These are phyloP conservation scores for Lolium multiflorum DNA, from an alignment of 176 grass and related monocot species.

Conservation along the genomic window DNA sequence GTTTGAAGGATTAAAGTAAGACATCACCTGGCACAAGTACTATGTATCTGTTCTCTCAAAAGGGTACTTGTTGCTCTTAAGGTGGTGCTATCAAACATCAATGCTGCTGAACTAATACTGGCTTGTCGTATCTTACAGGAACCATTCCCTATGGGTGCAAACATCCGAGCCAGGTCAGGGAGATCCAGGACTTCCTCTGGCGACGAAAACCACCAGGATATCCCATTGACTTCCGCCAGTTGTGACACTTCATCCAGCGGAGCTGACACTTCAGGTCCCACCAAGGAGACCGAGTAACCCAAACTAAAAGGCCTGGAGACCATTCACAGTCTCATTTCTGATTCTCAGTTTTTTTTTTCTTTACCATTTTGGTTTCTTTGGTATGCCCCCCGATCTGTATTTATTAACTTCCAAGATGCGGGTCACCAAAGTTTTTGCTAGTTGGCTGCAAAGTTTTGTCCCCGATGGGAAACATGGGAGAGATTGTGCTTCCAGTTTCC, in stretches of 20 bases:
- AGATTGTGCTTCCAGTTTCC: constrained; percentile 50
- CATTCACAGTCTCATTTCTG: constrained; percentile 28
- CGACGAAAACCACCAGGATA: constrained; percentile 74
- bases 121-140: constrained; percentile 51
- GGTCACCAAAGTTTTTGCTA: constrained; percentile 24
- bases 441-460: constrained; percentile 41
- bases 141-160: constrained; percentile 88
- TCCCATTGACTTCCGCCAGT: constrained; percentile 45
- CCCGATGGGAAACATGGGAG: constrained; percentile 48
- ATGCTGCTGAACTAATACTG: constrained; percentile 8
- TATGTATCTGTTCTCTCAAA: neutral
- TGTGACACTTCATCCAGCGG: constrained; percentile 47
- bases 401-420: constrained; percentile 45
- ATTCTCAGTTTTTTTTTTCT: constrained; percentile 17
- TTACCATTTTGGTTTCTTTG: constrained; percentile 38
- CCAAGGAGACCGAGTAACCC: constrained; percentile 68
- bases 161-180: constrained; percentile 80
- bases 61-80: neutral
- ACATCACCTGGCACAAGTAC: neutral
- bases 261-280: constrained; percentile 53
- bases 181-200: constrained; percentile 56
- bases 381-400: constrained; percentile 40
- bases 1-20: neutral
- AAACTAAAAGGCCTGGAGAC: constrained; percentile 8
- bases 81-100: neutral